These are phyloP conservation scores for Lycium barbarum DNA, from an alignment of 257 asterid species.

Conservation along the genomic window DNA sequence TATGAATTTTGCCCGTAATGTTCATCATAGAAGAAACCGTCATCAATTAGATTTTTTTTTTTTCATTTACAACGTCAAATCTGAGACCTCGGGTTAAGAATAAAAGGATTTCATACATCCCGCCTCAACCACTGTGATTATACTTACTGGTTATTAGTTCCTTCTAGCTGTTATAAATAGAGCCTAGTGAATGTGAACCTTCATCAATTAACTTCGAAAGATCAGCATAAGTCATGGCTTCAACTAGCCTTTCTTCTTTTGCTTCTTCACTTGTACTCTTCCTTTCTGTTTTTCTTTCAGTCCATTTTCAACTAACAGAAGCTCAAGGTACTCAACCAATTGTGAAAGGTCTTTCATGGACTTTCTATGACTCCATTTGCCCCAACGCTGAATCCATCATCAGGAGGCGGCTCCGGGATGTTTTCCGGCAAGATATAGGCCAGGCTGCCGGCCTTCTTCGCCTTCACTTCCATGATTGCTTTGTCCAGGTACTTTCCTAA, in stretches of 20 bases:
- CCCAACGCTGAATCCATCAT: slow-evolving; percentile 36
- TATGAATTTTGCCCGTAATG: no score
- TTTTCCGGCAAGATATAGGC: slow-evolving; percentile 31
- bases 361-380: slow-evolving; percentile 37
- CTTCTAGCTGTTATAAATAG: not conserved
- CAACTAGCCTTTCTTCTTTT: not conserved
- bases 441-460: slow-evolving; percentile 45
- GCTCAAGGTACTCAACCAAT: slow-evolving; percentile 44
- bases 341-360: slow-evolving; percentile 45
- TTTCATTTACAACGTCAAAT: not conserved
- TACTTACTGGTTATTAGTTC: no score
- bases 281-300: not conserved
- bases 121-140: no score
- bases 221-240: not conserved
- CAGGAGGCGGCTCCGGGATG: slow-evolving; percentile 30
- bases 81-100: no score
- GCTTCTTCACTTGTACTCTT: slow-evolving; percentile 17
- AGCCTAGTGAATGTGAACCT: not conserved
- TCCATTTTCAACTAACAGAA: slow-evolving; percentile 8
- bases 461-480: slow-evolving; percentile 46
- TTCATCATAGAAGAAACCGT: no score
- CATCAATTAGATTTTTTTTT: not conserved
- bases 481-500: slow-evolving; percentile 32
- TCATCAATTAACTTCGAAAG: not conserved
- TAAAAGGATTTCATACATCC: no score